Evolutionary conservation across 257 asterid species (phyloP).

Genomic region (Leptodermis oblonga): DNA sequence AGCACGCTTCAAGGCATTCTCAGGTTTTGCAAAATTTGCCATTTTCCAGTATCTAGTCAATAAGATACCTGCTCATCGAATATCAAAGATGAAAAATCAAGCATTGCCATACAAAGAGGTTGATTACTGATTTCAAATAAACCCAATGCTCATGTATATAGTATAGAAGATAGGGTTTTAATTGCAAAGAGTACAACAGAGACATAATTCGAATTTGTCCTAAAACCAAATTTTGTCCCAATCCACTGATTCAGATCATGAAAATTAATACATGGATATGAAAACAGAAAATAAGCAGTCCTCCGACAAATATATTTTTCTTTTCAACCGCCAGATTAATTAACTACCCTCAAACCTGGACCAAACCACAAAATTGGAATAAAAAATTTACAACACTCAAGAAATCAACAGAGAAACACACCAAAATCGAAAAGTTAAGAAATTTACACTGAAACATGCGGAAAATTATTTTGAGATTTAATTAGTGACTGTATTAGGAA

Average conservation of each 20-base stretch:
- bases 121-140: neutral
- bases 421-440: neutral
- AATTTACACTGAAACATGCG: neutral
- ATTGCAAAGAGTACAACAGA: neutral
- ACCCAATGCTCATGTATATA: neutral
- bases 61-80: neutral
- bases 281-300: neutral
- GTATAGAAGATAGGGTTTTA: neutral
- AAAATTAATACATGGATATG: neutral
- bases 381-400: neutral
- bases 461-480: neutral
- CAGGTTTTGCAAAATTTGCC: slow-evolving; percentile 48
- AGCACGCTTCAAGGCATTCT: slow-evolving; percentile 54
- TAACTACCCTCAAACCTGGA: neutral
- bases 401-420: neutral
- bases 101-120: too few species aligned
- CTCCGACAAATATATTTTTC: neutral
- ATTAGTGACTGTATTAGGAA: neutral
- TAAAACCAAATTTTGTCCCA: neutral
- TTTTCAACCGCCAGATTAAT: neutral
- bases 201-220: neutral
- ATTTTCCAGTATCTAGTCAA: slow-evolving; percentile 9
- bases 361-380: neutral
- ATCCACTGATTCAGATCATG: neutral
- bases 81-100: neutral